phyloP scores from a whole-genome alignment of 345 rosid species.

The Salix udensis region DNA sequence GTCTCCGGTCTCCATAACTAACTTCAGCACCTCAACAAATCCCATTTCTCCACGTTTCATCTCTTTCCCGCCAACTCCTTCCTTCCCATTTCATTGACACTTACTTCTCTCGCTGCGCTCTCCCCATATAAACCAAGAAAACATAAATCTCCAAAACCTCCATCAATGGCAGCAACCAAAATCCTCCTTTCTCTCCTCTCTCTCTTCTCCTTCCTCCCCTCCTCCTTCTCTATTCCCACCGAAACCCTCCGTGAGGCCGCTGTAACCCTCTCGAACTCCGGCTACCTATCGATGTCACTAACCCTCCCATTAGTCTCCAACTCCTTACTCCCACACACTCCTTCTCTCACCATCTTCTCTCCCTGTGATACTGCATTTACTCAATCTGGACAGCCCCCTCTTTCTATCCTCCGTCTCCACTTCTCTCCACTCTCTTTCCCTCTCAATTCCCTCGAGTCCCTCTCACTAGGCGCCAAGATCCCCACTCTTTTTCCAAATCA shows the following conservation, averaged over 20 bases:
- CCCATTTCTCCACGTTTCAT: conserved; percentile 8
- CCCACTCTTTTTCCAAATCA: conserved; percentile 35
- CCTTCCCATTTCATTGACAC: not conserved
- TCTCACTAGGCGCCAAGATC: conserved; percentile 31
- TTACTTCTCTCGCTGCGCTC: not conserved
- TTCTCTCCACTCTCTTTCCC: conserved; percentile 37
- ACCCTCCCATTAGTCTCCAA: conserved; percentile 31
- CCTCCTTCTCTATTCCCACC: conserved; percentile 13
- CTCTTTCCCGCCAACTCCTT: conserved; percentile 19
- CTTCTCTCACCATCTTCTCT: conserved; percentile 47
- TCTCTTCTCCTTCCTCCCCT: conserved; percentile 8
- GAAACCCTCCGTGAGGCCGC: conserved; percentile 24
- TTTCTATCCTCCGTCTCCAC: conserved; percentile 40
- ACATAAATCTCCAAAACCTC: not conserved
- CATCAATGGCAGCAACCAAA: conserved; percentile 24
- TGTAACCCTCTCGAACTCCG: conserved; percentile 28
- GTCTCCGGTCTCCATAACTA: not conserved
- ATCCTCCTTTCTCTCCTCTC: not conserved
- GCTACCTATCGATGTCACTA: conserved; percentile 42
- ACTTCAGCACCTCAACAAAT: not conserved
- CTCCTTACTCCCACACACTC: conserved; percentile 1
- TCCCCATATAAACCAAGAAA: not conserved
- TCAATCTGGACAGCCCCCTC: conserved; percentile 44
- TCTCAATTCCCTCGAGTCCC: conserved; percentile 29
- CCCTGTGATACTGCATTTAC: conserved; percentile 43